A percentile compares a stretch with the other conserved stretches of the same genome.
These are phyloP conservation scores for Paraurostyla sp. DNA, from an alignment of 73 alveolate genomes.

Conservation along the genomic window DNA sequence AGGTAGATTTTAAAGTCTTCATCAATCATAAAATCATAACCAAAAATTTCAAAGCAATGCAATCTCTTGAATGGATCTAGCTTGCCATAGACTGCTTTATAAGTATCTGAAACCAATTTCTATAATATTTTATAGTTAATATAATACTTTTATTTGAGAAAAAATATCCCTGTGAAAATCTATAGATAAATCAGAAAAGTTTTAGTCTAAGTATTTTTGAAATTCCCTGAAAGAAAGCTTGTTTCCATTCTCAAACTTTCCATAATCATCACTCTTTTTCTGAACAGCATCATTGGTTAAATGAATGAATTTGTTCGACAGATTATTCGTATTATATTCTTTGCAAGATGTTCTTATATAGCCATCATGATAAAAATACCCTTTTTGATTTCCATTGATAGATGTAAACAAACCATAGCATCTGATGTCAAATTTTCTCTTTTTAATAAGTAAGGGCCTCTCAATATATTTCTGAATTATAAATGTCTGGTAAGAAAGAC, in stretches of 20 bases:
- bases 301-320: conserved; percentile 75
- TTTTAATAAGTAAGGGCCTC: conserved; percentile 77
- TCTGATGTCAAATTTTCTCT: conserved; percentile 86
- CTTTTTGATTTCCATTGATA: conserved; percentile 76
- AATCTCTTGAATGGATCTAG: conserved; percentile 74
- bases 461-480: conserved; percentile 81
- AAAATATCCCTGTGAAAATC: conserved; percentile 73
- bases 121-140: not conserved
- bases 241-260: conserved; percentile 81
- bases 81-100: conserved; percentile 69
- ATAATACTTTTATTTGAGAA: conserved; percentile 67
- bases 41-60: conserved; percentile 80
- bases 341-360: conserved; percentile 81
- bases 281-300: conserved; percentile 89
- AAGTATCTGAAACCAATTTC: conserved; percentile 72
- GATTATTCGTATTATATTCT: conserved; percentile 68
- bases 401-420: conserved; percentile 78
- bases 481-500: conserved; percentile 39
- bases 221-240: conserved; percentile 84
- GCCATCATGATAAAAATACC: conserved; percentile 84
- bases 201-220: conserved; percentile 77
- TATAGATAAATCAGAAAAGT: conserved; percentile 72
- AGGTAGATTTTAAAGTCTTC: conserved; percentile 74
- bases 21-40: conserved; percentile 86
- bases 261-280: conserved; percentile 82